Evolutionary conservation across 306 rosid genomes (phyloP).

Genomic region (Herpetospermum pedunculosum): DNA sequence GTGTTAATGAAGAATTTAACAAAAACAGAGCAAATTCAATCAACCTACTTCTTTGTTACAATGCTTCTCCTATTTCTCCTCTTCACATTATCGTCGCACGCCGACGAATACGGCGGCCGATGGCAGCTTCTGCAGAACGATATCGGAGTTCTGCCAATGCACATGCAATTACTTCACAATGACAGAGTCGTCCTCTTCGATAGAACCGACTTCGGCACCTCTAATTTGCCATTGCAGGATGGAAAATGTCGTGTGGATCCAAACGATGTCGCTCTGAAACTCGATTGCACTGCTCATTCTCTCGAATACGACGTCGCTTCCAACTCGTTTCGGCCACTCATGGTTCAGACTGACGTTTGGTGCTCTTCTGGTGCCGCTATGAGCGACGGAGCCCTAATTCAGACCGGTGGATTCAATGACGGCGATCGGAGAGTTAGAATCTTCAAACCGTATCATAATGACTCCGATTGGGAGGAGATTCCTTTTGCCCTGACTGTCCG

Average conservation of each 20-base stretch:
- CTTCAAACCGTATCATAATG: constrained; percentile 21
- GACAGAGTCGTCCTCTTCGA: constrained; percentile 59
- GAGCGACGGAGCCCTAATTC: constrained; percentile 36
- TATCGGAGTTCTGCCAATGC: constrained; percentile 79
- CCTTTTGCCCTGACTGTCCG: constrained; percentile 4
- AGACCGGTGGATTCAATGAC: constrained; percentile 58
- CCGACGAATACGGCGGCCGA: constrained; percentile 28
- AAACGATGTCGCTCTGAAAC: constrained; percentile 24
- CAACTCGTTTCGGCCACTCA: constrained; percentile 45
- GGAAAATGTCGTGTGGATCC: constrained; percentile 42
- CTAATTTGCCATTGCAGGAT: constrained; percentile 40
- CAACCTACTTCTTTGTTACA: neutral
- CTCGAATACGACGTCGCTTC: constrained; percentile 45
- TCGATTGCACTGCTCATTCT: constrained; percentile 77
- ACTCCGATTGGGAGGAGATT: constrained; percentile 37
- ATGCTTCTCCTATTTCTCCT: constrained; percentile 20
- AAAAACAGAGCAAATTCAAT: neutral
- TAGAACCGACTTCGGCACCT: constrained; percentile 74
- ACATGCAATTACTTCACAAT: constrained; percentile 69
- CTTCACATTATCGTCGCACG: neutral
- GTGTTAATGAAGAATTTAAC: neutral
- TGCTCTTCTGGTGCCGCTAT: constrained; percentile 58
- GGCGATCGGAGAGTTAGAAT: constrained; percentile 30
- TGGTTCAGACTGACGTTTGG: constrained; percentile 55
- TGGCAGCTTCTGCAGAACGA: constrained; percentile 44